These are phyloP conservation scores for Xylaria curta DNA, from an alignment of 495 filamentous ascomycete species.

Conservation along the genomic window DNA sequence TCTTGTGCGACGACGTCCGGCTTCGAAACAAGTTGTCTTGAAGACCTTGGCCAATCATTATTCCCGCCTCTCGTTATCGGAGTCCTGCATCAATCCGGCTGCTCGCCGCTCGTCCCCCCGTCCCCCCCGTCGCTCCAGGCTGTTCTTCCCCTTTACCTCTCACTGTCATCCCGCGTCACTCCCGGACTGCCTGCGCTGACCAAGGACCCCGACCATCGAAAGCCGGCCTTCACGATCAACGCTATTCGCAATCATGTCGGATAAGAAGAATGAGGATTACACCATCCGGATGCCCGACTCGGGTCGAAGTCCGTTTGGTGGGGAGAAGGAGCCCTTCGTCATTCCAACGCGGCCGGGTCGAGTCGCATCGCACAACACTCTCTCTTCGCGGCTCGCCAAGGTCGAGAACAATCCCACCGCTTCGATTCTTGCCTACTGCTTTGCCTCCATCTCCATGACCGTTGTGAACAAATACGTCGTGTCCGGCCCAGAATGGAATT, in stretches of 20 bases:
- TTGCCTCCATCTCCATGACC: constrained; percentile 96
- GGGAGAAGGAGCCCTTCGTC: constrained; percentile 64
- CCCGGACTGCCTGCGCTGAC: background rate
- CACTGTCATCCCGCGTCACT: constrained; percentile 8
- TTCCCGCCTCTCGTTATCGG: constrained; percentile 6
- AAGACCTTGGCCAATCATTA: constrained; percentile 17
- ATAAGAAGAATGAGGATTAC: constrained; percentile 87
- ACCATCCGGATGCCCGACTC: constrained; percentile 71
- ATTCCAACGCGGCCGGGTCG: constrained; percentile 38
- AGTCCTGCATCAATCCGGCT: constrained; percentile 9
- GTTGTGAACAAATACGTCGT: constrained; percentile 99
- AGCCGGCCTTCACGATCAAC: constrained; percentile 8
- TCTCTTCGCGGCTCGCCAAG: constrained; percentile 45
- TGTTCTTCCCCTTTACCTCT: background rate
- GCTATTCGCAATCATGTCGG: constrained; percentile 51
- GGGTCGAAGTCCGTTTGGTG: constrained; percentile 47
- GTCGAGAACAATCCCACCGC: constrained; percentile 75
- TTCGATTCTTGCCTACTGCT: constrained; percentile 89
- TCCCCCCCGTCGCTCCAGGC: background rate
- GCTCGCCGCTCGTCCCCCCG: constrained; percentile 16
- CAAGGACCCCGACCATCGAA: background rate
- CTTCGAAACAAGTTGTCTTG: constrained; percentile 17
- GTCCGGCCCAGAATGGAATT: constrained; percentile 86
- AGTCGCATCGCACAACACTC: constrained; percentile 29
- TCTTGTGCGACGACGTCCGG: constrained; percentile 23